Percentiles rank a stretch among this genome's conserved stretches.
These are phyloP conservation scores for Pseudogymnoascus sp. DNA, from an alignment of 2,329 filamentous ascomycete species.

Conservation along the genomic window DNA sequence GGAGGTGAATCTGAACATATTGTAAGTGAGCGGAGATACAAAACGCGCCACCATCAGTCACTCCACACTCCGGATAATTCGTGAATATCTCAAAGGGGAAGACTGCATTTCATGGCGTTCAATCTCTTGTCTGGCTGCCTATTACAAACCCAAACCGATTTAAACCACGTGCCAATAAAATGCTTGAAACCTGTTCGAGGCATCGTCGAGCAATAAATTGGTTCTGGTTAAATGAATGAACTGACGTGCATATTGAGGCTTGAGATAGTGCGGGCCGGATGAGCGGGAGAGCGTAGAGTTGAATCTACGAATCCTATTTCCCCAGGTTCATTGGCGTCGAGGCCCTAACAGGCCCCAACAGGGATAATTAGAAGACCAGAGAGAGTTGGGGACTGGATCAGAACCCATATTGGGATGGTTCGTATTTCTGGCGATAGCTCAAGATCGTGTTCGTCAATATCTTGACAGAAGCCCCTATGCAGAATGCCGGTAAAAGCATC, in stretches of 20 bases:
- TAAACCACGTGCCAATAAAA: not conserved
- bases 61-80: not conserved
- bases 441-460: not conserved
- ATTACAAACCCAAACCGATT: not conserved
- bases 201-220: not conserved
- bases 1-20: too few species aligned
- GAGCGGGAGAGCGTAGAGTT: not conserved
- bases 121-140: not conserved
- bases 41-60: not conserved
- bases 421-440: not conserved
- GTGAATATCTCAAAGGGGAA: not conserved
- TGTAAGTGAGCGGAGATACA: not conserved
- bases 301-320: not conserved
- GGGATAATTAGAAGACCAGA: not conserved
- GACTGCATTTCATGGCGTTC: not conserved
- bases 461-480: not conserved
- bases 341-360: not conserved
- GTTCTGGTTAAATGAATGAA: not conserved
- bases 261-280: not conserved
- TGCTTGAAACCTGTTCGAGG: not conserved
- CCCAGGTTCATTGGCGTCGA: not conserved
- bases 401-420: not conserved
- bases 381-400: not conserved
- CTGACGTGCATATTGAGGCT: not conserved
- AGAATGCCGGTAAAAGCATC: not conserved